Evolutionary conservation across 2,329 filamentous ascomycete species (phyloP).

Genomic region (Ambrosiella beaveri): DNA sequence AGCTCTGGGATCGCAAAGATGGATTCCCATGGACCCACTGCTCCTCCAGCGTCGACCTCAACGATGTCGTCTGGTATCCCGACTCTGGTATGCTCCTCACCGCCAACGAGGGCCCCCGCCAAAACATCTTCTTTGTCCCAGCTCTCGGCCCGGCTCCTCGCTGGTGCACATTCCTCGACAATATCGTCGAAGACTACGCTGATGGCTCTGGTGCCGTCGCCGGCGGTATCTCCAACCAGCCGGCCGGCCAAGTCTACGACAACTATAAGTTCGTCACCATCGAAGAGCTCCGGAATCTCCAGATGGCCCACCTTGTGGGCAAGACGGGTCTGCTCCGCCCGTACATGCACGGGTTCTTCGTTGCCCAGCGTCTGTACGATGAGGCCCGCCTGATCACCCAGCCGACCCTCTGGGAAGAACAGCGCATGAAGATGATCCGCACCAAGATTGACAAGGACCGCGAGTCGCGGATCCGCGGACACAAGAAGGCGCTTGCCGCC

Average conservation of each 20-base stretch:
- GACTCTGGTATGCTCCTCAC: constrained; percentile 90
- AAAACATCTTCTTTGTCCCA: constrained; percentile 89
- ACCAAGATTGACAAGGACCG: constrained; percentile 95
- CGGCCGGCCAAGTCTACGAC: constrained; percentile 72
- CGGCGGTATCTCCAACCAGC: constrained; percentile 24
- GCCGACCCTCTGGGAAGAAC: constrained; percentile 84
- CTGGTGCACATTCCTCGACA: constrained; percentile 95
- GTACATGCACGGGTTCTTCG: constrained; percentile 99
- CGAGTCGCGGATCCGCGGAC: constrained; percentile 82
- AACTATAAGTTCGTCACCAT: constrained; percentile 97
- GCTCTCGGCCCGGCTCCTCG: constrained; percentile 82
- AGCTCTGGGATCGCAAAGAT: constrained; percentile 74
- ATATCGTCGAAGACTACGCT: constrained; percentile 96
- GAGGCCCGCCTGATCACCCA: constrained; percentile 86
- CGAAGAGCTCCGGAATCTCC: constrained; percentile 69
- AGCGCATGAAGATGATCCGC: constrained; percentile 76
- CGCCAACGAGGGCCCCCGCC: constrained; percentile 88
- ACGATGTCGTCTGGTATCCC: constrained; percentile 82
- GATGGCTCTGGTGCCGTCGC: constrained; percentile 29
- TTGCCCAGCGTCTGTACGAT: constrained; percentile 86
- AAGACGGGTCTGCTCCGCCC: constrained; percentile 78
- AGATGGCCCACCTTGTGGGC: constrained; percentile 74
- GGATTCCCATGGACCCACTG: constrained; percentile 90
- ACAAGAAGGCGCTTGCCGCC: constrained; percentile 46
- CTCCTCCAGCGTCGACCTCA: constrained; percentile 86